Percentiles rank a stretch among this genome's conserved stretches.
phyloP scores from a whole-genome alignment of 495 filamentous ascomycete genomes.

The Staphylotrichum longicolle region DNA sequence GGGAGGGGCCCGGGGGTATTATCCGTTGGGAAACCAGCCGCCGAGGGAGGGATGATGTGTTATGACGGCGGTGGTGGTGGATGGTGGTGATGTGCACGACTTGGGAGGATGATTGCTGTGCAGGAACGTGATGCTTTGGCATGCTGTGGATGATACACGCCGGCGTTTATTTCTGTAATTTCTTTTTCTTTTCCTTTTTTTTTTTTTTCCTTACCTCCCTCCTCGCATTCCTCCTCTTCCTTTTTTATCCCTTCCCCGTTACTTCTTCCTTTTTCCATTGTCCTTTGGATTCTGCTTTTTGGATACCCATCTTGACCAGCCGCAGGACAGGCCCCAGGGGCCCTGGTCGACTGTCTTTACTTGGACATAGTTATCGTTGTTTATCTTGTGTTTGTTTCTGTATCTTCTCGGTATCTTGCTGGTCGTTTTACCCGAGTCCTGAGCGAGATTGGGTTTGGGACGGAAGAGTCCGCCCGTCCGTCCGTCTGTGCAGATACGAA shows the following conservation, averaged over 20 bases:
- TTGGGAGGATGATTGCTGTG: neutral
- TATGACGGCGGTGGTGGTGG: neutral
- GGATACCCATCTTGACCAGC: slow-evolving; percentile 15
- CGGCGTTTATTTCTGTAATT: neutral
- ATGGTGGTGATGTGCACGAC: neutral
- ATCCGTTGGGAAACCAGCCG: neutral
- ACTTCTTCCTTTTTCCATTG: neutral
- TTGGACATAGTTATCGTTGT: neutral
- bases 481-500: too few relatives aligned
- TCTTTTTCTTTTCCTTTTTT: neutral
- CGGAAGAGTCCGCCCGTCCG: too few relatives aligned
- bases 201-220: neutral
- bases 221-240: too few relatives aligned
- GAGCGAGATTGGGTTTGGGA: too few relatives aligned
- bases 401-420: neutral
- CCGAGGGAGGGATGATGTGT: neutral
- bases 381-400: neutral
- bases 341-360: slow-evolving; percentile 12
- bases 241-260: too few relatives aligned
- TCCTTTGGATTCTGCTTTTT: neutral
- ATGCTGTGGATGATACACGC: too few relatives aligned
- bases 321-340: neutral
- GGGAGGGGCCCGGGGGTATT: slow-evolving; percentile 15
- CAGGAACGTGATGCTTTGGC: neutral
- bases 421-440: neutral